Conservation (phyloP, 108 stramenopile genomes). For the Skeletonema menzelii region DNA sequence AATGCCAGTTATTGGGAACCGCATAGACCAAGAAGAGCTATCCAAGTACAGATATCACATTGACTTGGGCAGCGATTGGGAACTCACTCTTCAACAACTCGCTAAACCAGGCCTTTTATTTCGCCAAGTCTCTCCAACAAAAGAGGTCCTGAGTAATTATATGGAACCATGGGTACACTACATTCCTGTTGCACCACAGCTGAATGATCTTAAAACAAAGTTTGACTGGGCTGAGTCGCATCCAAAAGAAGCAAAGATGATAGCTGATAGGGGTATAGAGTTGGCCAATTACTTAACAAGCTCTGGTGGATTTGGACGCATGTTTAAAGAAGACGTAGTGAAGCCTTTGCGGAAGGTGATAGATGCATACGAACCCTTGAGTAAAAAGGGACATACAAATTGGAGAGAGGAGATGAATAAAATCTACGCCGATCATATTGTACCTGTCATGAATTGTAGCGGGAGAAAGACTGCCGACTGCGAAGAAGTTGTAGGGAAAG, state of each 20-base stretch:
- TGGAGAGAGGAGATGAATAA: not conserved
- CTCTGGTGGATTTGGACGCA: not conserved
- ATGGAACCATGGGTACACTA: conserved; percentile 24
- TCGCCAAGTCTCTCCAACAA: conserved; percentile 9
- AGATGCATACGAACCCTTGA: conserved; percentile 8
- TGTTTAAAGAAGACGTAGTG: not conserved
- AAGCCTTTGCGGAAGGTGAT: not conserved
- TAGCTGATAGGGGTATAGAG: not conserved
- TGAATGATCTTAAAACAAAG: conserved; percentile 6
- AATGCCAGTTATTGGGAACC: not conserved
- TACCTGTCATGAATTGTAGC: conserved; percentile 1
- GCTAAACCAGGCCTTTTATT: conserved; percentile 17
- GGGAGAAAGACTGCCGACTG: not conserved
- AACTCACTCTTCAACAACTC: not conserved
- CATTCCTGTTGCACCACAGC: conserved; percentile 7
- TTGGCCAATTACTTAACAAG: conserved; percentile 1
- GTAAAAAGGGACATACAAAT: not conserved
- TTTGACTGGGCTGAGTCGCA: conserved; percentile 23
- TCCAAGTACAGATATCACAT: conserved; percentile 29
- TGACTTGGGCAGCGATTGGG: conserved; percentile 32
- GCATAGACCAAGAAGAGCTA: not conserved
- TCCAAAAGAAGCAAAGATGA: conserved; percentile 6
- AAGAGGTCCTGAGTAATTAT: conserved; percentile 3
- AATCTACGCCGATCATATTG: not conserved
- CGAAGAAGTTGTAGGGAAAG: not conserved